These are phyloP conservation scores for Alectoria sarmentosa DNA, from an alignment of 495 filamentous ascomycete species.

Conservation along the genomic window DNA sequence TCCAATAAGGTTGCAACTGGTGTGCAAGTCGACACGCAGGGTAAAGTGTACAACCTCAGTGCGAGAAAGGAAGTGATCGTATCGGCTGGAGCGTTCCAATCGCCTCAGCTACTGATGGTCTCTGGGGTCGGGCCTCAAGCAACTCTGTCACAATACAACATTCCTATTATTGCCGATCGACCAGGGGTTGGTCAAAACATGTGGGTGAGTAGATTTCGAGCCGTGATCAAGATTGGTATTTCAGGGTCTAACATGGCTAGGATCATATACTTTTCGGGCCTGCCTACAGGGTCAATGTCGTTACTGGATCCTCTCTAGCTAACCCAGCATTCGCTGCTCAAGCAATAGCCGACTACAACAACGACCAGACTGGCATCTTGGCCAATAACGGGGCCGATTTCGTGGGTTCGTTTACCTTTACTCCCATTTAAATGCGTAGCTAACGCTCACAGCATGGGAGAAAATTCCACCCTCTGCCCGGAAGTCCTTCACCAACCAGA, in stretches of 20 bases:
- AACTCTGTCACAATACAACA: constrained; percentile 31
- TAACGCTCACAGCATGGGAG: constrained; percentile 7
- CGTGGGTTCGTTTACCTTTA: background rate
- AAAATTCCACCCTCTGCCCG: constrained; percentile 17
- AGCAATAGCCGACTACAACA: constrained; percentile 7
- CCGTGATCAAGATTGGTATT: background rate
- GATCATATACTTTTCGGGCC: constrained; percentile 22
- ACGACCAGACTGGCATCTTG: constrained; percentile 3
- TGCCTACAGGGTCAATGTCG: constrained; percentile 25
- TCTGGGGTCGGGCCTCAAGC: constrained; percentile 51
- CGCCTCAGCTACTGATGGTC: constrained; percentile 52
- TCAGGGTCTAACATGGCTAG: background rate
- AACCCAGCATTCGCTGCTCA: constrained; percentile 1
- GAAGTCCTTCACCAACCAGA: constrained; percentile 9
- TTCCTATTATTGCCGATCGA: constrained; percentile 33
- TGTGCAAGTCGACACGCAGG: constrained; percentile 19
- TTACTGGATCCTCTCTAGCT: constrained; percentile 8
- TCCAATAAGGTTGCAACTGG: constrained; percentile 7
- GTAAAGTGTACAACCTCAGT: constrained; percentile 31
- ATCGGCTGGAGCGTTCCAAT: constrained; percentile 48
- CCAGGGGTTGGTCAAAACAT: constrained; percentile 49
- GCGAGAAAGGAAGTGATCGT: constrained; percentile 52
- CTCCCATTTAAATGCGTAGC: too few species aligned
- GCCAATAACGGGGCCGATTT: constrained; percentile 15
- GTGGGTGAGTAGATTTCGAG: constrained; percentile 10